Evolutionary conservation across 495 filamentous ascomycete genomes (phyloP), one percentile per base, ranked within the genome.

Genomic region (Parathielavia appendiculata): DNA sequence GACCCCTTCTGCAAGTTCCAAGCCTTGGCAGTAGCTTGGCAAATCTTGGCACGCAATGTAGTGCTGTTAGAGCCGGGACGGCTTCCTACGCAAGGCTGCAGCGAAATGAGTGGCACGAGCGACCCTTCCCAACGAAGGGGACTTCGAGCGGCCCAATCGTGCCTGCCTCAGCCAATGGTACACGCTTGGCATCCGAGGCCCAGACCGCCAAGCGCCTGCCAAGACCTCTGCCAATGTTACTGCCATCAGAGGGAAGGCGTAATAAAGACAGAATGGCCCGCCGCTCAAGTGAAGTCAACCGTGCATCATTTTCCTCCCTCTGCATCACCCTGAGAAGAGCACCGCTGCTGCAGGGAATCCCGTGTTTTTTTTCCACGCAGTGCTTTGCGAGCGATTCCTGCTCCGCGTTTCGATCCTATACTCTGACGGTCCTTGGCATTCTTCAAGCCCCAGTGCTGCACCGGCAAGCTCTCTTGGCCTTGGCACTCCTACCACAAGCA

Each of bases 231-330:
- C 75, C 72, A 59, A 74, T 67, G 67, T 52, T 70, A 74, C 68
- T 63, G 73, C 72, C 69, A 75, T 62, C 56, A 71, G 73, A 58
- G 63, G 54, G 67, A 71, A 63, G 61, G 54, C 70, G 71, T 70
- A 75, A 75, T 75, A 76, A 76, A 74, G 71, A 75, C 66, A 71
- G 68, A 68, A 71, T 61, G 68, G 67, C 69, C 66, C 71, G 66
- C 70, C 65, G 71, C 69, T 73, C 56, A 62, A 44, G 55, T 54
- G 50, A 61, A 43, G 54, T 70, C 58, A 13, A 47, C 34, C 46
- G 56, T 71, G 68, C 66, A 69, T 70, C 71, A 69, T 14, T 70
- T 71, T 67, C 63, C 63, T 57, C 26, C 63, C 61, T 69, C 11
- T 53, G 61, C 61, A 59, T 49, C 61, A 43, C 35, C 46, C n/a